Percentiles rank a stretch among this genome's conserved stretches.
phyloP scores from a whole-genome alignment of 257 asterid species.

The Fraxinus cuspidata region DNA sequence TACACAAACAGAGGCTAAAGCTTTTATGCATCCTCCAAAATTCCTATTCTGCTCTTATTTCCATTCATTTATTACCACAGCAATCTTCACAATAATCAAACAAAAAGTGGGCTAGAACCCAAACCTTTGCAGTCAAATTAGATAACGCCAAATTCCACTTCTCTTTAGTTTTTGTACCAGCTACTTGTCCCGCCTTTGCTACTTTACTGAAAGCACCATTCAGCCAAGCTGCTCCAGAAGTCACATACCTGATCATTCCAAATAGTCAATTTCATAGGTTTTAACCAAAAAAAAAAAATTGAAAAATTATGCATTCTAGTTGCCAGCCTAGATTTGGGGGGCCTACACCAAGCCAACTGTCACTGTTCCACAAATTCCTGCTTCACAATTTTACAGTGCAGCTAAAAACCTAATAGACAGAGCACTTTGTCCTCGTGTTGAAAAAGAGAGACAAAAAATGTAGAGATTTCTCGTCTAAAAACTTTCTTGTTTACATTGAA shows the following conservation, averaged over 20 bases:
- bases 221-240: constrained; percentile 92
- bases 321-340: constrained; percentile 1
- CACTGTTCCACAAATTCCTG: background rate
- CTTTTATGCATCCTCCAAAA: background rate
- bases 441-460: background rate
- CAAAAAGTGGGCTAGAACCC: constrained; percentile 1
- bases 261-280: background rate
- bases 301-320: constrained; percentile 5
- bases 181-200: constrained; percentile 89
- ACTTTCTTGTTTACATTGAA: background rate
- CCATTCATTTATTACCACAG: background rate
- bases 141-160: constrained; percentile 80
- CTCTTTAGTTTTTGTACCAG: constrained; percentile 87
- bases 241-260: constrained; percentile 69
- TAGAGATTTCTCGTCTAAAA: background rate
- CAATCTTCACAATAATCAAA: background rate
- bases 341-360: background rate
- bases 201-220: constrained; percentile 89
- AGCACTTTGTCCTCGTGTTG: background rate
- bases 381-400: background rate
- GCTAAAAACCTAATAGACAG: background rate
- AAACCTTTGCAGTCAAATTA: constrained; percentile 84
- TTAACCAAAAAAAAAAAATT: background rate
- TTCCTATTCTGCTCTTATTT: background rate
- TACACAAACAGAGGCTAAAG: too few relatives aligned